Evolutionary conservation across 208 protist species (phyloP).

Genomic region (Crithidia thermophila): DNA sequence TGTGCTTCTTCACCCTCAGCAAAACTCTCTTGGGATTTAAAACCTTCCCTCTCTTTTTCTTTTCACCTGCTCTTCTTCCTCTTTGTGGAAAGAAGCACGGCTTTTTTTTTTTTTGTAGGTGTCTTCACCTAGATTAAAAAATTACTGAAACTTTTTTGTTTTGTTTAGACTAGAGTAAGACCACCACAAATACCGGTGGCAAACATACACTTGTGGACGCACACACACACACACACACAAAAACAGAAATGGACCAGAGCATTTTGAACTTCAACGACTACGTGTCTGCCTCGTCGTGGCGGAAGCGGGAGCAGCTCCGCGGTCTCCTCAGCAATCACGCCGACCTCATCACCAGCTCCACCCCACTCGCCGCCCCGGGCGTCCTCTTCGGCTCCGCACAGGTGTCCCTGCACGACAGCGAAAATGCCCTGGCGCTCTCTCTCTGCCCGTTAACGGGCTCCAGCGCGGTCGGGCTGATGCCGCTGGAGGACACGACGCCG

Average conservation of each 20-base stretch:
- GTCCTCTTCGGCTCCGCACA: constrained; percentile 62
- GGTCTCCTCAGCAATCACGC: constrained; percentile 80
- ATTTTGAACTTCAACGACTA: constrained; percentile 70
- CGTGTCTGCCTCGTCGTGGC: constrained; percentile 68
- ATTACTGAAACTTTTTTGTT: too few species aligned
- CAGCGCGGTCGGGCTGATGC: constrained; percentile 67
- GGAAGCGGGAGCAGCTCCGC: constrained; percentile 74
- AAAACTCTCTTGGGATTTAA: too few species aligned
- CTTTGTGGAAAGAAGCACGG: too few species aligned
- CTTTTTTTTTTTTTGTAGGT: too few species aligned
- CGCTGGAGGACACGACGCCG: constrained; percentile 34
- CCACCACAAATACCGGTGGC: too few species aligned
- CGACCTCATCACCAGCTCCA: constrained; percentile 54
- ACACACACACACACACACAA: constrained; percentile 1
- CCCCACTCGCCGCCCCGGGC: constrained; percentile 42
- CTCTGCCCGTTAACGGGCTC: constrained; percentile 57
- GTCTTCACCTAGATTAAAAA: too few species aligned
- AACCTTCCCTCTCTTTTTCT: too few species aligned
- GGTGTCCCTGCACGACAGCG: constrained; percentile 62
- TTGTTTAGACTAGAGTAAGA: too few species aligned
- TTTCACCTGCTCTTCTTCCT: too few species aligned
- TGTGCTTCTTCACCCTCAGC: too few species aligned
- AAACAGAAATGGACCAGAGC: constrained; percentile 53
- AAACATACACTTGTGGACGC: neutral
- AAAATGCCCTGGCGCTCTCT: constrained; percentile 63